Evolutionary conservation across 257 asterid species (phyloP).

Genomic region (Gentiana dahurica): DNA sequence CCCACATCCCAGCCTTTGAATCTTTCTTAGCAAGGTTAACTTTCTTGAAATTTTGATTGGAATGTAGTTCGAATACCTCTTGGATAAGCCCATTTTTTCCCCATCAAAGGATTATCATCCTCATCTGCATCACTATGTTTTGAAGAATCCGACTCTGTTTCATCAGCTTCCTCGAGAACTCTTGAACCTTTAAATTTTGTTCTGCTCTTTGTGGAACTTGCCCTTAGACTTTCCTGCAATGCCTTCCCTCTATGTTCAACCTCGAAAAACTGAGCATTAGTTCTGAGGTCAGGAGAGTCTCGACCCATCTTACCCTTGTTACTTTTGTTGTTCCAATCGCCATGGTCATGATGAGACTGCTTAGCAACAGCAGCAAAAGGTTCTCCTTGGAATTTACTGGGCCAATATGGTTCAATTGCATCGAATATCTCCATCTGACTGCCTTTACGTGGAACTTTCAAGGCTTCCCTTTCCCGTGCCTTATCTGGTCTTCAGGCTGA

Average conservation of each 20-base stretch:
- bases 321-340: slow-evolving; percentile 37
- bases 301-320: slow-evolving; percentile 53
- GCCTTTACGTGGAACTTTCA: slow-evolving; percentile 41
- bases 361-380: slow-evolving; percentile 41
- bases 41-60: slow-evolving; percentile 32
- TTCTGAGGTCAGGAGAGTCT: slow-evolving; percentile 44
- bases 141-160: slow-evolving; percentile 94
- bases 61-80: slow-evolving; percentile 47
- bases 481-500: slow-evolving; percentile 55
- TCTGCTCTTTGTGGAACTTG: slow-evolving; percentile 38
- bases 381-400: slow-evolving; percentile 34
- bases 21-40: slow-evolving; percentile 41
- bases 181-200: slow-evolving; percentile 32
- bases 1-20: slow-evolving; percentile 30
- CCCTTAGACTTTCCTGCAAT: slow-evolving; percentile 36
- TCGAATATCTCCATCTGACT: slow-evolving; percentile 41
- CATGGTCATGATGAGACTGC: slow-evolving; percentile 27
- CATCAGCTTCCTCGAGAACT: slow-evolving; percentile 45
- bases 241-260: slow-evolving; percentile 34
- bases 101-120: slow-evolving; percentile 79
- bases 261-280: slow-evolving; percentile 36
- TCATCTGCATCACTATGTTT: slow-evolving; percentile 60
- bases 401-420: slow-evolving; percentile 47
- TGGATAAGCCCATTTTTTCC: slow-evolving; percentile 95
- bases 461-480: slow-evolving; percentile 51